Conservation (phyloP, 495 filamentous ascomycete genomes). For the Penicillium herquei region DNA sequence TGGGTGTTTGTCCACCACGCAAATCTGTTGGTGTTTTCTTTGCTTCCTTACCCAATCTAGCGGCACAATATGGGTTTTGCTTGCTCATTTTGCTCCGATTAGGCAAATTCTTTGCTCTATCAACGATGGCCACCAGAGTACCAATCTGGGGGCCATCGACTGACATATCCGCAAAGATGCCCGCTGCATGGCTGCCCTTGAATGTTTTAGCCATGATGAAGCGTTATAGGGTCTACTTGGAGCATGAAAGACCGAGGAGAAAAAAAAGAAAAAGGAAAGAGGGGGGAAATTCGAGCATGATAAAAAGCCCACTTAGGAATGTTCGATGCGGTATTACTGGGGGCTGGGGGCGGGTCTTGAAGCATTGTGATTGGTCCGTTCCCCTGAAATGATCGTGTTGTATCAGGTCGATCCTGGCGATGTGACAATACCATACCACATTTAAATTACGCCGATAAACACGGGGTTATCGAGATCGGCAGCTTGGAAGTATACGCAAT, state of each 20-base stretch:
- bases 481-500: background rate
- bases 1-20: constrained; percentile 90
- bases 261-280: constrained; percentile 6
- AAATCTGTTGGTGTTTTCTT: constrained; percentile 96
- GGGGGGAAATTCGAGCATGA: constrained; percentile 15
- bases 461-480: background rate
- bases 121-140: constrained; percentile 86
- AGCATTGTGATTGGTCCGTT: constrained; percentile 13
- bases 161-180: constrained; percentile 94
- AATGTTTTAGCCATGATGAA: constrained; percentile 33
- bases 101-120: constrained; percentile 92
- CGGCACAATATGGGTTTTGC: constrained; percentile 96
- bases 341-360: constrained; percentile 21
- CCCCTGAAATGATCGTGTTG: constrained; percentile 23
- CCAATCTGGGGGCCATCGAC: constrained; percentile 94
- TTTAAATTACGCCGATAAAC: constrained; percentile 19
- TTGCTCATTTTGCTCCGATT: constrained; percentile 97
- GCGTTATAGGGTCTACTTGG: background rate
- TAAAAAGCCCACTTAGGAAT: constrained; percentile 22
- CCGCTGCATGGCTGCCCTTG: constrained; percentile 69
- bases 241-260: background rate
- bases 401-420: constrained; percentile 9
- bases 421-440: constrained; percentile 18
- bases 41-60: constrained; percentile 90
- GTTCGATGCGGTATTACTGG: constrained; percentile 25